Conservation (phyloP, 2,329 filamentous ascomycete species). For the Stylonectria norvegica region DNA sequence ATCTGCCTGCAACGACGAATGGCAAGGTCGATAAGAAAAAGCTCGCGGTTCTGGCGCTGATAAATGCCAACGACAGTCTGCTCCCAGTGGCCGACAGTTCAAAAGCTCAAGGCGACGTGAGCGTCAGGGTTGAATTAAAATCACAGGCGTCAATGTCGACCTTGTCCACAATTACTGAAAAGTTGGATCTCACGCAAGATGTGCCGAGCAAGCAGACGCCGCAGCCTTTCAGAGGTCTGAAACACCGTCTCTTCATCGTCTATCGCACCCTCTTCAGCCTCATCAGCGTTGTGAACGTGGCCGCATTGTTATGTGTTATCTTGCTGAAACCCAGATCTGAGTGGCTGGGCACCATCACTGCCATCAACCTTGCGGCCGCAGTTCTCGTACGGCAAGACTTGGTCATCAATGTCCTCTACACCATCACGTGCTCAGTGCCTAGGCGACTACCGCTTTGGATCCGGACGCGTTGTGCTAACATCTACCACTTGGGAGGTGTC, state of each 20-base stretch:
- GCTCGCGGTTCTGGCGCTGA: conserved; percentile 35
- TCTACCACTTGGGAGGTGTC: conserved; percentile 51
- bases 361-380: conserved; percentile 48
- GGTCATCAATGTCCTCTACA: conserved; percentile 51
- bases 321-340: conserved; percentile 32
- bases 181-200: conserved; percentile 29
- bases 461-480: conserved; percentile 46
- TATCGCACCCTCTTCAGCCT: conserved; percentile 57
- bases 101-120: conserved; percentile 2
- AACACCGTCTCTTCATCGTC: conserved; percentile 47
- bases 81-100: conserved; percentile 3
- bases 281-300: conserved; percentile 48
- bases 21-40: conserved; percentile 54
- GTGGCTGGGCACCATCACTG: conserved; percentile 41
- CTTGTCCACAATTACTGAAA: conserved; percentile 25
- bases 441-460: conserved; percentile 46
- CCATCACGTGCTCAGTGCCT: conserved; percentile 43
- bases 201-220: conserved; percentile 41
- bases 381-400: conserved; percentile 52
- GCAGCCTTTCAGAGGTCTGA: conserved; percentile 38
- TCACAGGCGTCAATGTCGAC: conserved; percentile 32
- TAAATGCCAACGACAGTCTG: conserved; percentile 4
- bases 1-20: conserved; percentile 50
- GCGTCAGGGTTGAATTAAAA: conserved; percentile 24
- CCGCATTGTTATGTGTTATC: conserved; percentile 43